phyloP scores from a whole-genome alignment of 495 filamentous ascomycete genomes.

The Lentithecium fluviatile region DNA sequence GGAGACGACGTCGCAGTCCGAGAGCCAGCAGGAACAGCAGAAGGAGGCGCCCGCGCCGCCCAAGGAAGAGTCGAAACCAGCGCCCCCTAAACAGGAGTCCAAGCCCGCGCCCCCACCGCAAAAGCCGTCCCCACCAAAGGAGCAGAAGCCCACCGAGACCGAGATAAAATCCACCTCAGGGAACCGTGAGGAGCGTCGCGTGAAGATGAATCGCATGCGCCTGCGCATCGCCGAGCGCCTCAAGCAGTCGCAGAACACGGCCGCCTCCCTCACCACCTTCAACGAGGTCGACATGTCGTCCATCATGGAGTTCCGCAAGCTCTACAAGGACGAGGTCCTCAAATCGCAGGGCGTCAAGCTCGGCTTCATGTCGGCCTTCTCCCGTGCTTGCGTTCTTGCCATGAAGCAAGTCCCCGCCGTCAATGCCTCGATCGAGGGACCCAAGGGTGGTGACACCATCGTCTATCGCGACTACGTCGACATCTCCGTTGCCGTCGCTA shows the following conservation, averaged over 20 bases:
- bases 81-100: conserved; percentile 36
- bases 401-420: conserved; percentile 95
- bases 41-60: conserved; percentile 47
- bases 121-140: conserved; percentile 34
- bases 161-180: conserved; percentile 58
- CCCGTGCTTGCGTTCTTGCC: conserved; percentile 83
- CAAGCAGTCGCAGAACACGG: conserved; percentile 99
- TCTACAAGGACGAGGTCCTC: conserved; percentile 93
- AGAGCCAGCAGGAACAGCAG: conserved; percentile 43
- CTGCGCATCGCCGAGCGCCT: conserved; percentile 94
- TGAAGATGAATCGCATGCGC: conserved; percentile 99
- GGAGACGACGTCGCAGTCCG: conserved; percentile 55
- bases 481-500: conserved; percentile 94
- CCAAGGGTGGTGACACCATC: conserved; percentile 92
- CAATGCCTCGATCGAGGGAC: conserved; percentile 96
- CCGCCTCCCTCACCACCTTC: conserved; percentile 95
- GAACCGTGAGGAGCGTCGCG: conserved; percentile 83
- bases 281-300: conserved; percentile 99
- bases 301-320: conserved; percentile 92
- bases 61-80: conserved; percentile 36
- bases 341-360: conserved; percentile 98
- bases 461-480: conserved; percentile 98
- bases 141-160: conserved; percentile 46
- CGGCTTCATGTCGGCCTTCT: conserved; percentile 98
- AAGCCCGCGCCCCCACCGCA: conserved; percentile 36